Evolutionary conservation across 257 asterid species (phyloP), one percentile per base, ranked within the genome.

Genomic region (Thymus mandschuricus): DNA sequence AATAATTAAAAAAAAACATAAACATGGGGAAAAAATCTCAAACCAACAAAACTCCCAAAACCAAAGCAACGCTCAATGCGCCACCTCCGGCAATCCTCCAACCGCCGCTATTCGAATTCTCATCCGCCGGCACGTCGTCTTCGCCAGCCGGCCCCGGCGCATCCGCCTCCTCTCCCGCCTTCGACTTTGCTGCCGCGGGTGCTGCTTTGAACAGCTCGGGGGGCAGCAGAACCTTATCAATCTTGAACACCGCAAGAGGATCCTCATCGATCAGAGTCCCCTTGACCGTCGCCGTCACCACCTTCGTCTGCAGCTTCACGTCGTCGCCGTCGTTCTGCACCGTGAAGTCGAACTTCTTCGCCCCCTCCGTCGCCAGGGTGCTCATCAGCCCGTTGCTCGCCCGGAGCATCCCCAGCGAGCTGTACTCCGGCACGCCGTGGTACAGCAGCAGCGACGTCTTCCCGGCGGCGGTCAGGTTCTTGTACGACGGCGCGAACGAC

Each of bases 241-340:
- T 49, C 65, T 87, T 86, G 68, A 30, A 92, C 40, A 90, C 86
- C 10, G 95, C 88, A 64, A 92, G 62, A 10, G 98, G 98, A 41
- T 92, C 93, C 11, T 80, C 82, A 4, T 92, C 98, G 30, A 90
- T 79, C 64, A 92, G 43, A 1, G 98, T 92, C 0, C 90, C 98
- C 1, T 72, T 73, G 29, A 92, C 78, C 15, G 85, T 86, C 9
- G 95, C 92, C 0, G 89, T 83, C 6, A 86, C 87, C 5, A 92
- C 78, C 35, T 83, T 81, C 0, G 98, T 88, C 71, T 76, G 64
- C 28, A 92, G 43, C 45, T 65, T 84, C 38, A 92, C 91, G 30
- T 81, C 86, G 0, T 92, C 90, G 8, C 94, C 97, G 64, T 82
- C 92, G 46, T 69, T 86, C 70, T 86, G 81, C 0, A 92, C 86